phyloP scores from a whole-genome alignment of 2,329 filamentous ascomycete genomes.

The Coniochaeta sp. region DNA sequence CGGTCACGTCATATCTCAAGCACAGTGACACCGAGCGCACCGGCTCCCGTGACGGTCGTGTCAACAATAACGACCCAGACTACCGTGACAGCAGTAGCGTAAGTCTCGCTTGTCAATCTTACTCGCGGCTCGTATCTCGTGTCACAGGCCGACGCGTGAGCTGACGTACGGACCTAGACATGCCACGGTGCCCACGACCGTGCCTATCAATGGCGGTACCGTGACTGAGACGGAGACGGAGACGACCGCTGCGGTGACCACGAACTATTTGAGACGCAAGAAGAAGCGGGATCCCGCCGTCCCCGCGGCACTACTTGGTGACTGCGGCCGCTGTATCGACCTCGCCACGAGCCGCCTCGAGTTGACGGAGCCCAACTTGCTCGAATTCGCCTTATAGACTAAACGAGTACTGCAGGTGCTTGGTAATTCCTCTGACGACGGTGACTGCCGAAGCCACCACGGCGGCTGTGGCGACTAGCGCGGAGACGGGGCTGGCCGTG shows the following conservation, averaged over 20 bases:
- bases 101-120: neutral
- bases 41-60: neutral
- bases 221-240: neutral
- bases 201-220: too few relatives aligned
- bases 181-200: neutral
- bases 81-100: neutral
- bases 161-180: neutral
- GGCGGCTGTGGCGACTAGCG: neutral
- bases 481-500: neutral
- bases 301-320: too few relatives aligned
- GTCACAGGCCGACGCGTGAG: neutral
- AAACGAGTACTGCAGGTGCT: neutral
- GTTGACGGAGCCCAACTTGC: neutral
- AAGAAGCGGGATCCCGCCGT: neutral
- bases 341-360: neutral
- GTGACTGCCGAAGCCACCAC: neutral
- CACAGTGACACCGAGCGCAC: neutral
- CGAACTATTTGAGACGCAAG: too few relatives aligned
- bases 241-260: neutral
- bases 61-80: neutral
- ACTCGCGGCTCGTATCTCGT: neutral
- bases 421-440: neutral
- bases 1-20: neutral
- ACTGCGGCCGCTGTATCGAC: neutral
- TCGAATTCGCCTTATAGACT: neutral